These are phyloP conservation scores for Gastrolobium villosum DNA, from an alignment of 306 rosid species.

Conservation along the genomic window DNA sequence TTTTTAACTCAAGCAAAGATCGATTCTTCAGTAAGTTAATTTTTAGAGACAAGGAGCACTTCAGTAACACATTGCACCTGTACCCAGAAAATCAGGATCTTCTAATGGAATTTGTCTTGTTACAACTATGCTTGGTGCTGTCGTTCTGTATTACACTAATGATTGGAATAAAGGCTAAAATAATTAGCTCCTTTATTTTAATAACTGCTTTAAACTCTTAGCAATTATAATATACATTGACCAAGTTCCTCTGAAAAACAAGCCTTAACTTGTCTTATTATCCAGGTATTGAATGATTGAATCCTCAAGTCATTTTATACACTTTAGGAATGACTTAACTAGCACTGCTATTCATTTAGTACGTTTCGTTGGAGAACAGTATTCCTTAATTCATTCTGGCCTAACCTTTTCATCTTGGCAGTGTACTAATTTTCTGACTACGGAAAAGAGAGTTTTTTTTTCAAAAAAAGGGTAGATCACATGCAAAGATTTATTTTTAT, in stretches of 20 bases:
- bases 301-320: background rate
- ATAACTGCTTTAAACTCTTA: background rate
- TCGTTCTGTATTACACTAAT: no score
- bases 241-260: background rate
- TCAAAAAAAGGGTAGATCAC: background rate
- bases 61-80: background rate
- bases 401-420: background rate
- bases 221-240: background rate
- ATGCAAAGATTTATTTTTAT: background rate
- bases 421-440: background rate
- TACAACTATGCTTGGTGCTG: background rate
- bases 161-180: no score
- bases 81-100: constrained; percentile 6
- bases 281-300: background rate
- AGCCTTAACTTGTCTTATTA: constrained; percentile 2
- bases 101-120: background rate
- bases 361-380: background rate
- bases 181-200: background rate
- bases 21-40: background rate
- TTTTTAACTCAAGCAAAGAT: background rate
- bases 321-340: background rate
- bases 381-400: background rate
- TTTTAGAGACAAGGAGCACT: constrained; percentile 17
- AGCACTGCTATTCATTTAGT: background rate
- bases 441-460: background rate